Conservation (phyloP, 805 yeast species). For the Cyberlindnera sargentensis region DNA sequence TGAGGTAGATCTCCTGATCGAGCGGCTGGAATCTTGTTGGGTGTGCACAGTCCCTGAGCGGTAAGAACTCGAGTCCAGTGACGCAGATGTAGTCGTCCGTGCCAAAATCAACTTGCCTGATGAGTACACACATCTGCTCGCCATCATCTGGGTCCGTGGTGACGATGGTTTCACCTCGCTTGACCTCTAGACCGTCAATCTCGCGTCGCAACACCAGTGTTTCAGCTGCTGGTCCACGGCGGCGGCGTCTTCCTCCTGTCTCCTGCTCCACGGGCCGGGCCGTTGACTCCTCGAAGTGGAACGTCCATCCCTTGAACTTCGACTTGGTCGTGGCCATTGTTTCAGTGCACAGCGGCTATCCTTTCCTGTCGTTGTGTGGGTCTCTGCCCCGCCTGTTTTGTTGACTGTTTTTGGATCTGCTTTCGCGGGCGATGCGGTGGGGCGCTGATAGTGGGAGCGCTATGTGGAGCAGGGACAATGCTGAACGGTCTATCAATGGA, state of each 20-base stretch:
- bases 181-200: constrained; percentile 40
- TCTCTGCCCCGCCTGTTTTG: neutral
- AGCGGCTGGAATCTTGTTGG: constrained; percentile 19
- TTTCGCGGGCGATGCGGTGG: too few relatives aligned
- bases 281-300: constrained; percentile 6
- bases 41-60: constrained; percentile 30
- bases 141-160: constrained; percentile 29
- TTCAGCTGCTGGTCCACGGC: constrained; percentile 8
- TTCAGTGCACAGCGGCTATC: too few relatives aligned
- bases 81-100: constrained; percentile 42
- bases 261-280: neutral
- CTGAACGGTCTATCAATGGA: too few relatives aligned
- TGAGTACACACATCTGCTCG: constrained; percentile 36
- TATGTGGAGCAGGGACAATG: too few relatives aligned
- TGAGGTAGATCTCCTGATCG: constrained; percentile 45
- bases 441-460: too few relatives aligned
- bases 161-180: constrained; percentile 47
- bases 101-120: constrained; percentile 47
- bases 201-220: constrained; percentile 29
- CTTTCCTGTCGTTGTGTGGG: neutral
- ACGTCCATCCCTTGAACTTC: constrained; percentile 20
- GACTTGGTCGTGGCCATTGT: constrained; percentile 17
- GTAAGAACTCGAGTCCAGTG: constrained; percentile 40
- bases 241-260: constrained; percentile 8
- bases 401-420: neutral